Percentiles rank a stretch among this genome's conserved stretches.
These are phyloP conservation scores for Panicum virgatum DNA, from an alignment of 202 grass and related monocot genomes.

Conservation along the genomic window DNA sequence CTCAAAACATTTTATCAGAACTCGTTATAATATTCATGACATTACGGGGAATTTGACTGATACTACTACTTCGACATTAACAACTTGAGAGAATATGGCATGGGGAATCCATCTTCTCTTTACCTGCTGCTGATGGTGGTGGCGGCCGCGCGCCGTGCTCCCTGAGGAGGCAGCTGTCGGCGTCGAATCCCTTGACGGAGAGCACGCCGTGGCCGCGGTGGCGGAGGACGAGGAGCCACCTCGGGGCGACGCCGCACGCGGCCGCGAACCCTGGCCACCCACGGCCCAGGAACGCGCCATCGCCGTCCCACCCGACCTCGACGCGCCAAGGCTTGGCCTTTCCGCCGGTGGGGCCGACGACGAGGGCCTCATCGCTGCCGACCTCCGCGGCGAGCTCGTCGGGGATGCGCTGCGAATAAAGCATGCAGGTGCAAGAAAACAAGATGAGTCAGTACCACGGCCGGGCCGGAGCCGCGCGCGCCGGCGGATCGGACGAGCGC, in stretches of 20 bases:
- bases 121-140: background rate
- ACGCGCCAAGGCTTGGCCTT: background rate
- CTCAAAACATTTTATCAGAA: too few relatives aligned
- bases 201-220: background rate
- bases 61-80: too few relatives aligned
- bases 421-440: too few relatives aligned
- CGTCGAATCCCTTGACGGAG: background rate
- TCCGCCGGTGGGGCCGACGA: background rate
- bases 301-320: slow-evolving; percentile 22
- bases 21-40: background rate
- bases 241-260: background rate
- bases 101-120: background rate
- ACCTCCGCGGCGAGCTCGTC: background rate
- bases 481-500: background rate
- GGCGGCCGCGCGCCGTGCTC: background rate
- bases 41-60: background rate
- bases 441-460: background rate
- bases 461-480: background rate
- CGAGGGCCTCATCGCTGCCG: background rate
- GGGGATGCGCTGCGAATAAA: background rate
- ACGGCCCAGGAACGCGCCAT: slow-evolving; percentile 27
- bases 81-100: too few relatives aligned
- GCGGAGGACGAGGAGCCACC: background rate
- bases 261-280: slow-evolving; percentile 27
- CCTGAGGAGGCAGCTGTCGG: background rate